phyloP scores from a whole-genome alignment of 164 flowering plant species.

The Liquidambar formosana region DNA sequence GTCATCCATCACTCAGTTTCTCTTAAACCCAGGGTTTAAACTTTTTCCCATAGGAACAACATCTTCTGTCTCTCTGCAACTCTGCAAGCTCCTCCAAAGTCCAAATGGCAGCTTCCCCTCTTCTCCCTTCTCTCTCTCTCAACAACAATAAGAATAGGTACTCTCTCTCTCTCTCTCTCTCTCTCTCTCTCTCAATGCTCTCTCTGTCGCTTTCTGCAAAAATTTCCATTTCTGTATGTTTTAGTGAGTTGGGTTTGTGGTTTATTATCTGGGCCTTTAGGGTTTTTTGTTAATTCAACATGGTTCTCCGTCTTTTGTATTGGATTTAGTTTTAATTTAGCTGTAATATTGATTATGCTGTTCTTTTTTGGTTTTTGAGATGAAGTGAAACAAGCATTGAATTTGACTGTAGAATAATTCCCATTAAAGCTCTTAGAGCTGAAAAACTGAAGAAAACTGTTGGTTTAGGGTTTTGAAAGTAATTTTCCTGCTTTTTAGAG shows the following conservation, averaged over 20 bases:
- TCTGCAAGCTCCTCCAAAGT: not conserved
- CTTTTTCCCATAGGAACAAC: too few relatives aligned
- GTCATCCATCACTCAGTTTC: too few relatives aligned
- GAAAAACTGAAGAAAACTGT: not conserved
- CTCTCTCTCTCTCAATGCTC: not conserved
- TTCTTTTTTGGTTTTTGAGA: not conserved
- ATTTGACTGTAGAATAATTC: not conserved
- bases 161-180: conserved; percentile 9
- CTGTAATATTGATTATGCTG: not conserved
- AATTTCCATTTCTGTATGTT: too few relatives aligned
- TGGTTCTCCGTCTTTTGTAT: not conserved
- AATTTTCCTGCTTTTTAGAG: too few relatives aligned
- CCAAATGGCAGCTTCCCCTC: conserved; percentile 17
- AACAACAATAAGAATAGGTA: conserved; percentile 7
- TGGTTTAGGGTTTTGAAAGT: not conserved
- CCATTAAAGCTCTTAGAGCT: not conserved
- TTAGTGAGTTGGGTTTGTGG: too few relatives aligned
- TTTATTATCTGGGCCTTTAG: not conserved
- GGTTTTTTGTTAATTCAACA: not conserved
- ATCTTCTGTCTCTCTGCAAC: not conserved
- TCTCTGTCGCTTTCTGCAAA: not conserved
- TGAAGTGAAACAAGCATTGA: not conserved
- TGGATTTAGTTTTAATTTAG: not conserved
- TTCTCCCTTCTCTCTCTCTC: conserved; percentile 9
- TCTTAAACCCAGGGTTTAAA: too few relatives aligned